A percentile compares a stretch with the other conserved stretches of the same genome.
Evolutionary conservation across 345 rosid genomes (phyloP).

Genomic region (Linum usitatissimum): DNA sequence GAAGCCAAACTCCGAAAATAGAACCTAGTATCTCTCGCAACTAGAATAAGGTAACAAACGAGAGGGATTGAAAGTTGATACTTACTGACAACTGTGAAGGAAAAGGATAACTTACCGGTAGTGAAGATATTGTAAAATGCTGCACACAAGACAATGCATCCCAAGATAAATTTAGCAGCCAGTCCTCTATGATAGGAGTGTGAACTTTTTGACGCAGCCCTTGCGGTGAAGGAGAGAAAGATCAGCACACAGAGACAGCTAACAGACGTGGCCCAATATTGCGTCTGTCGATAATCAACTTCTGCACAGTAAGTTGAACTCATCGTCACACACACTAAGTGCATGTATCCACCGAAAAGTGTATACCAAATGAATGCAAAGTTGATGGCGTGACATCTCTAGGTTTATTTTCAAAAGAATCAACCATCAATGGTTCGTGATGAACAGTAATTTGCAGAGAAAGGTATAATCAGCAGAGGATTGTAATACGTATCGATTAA

Average conservation of each 20-base stretch:
- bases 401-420: no score
- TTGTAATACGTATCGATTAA: no score
- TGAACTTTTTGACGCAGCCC: slow-evolving; percentile 15
- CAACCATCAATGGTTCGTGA: no score
- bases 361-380: not conserved
- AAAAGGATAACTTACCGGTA: slow-evolving; percentile 30
- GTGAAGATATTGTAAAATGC: slow-evolving; percentile 41
- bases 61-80: not conserved
- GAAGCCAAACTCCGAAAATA: not conserved
- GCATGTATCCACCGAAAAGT: not conserved
- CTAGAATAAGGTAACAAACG: not conserved
- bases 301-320: slow-evolving; percentile 26
- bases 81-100: not conserved
- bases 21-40: not conserved
- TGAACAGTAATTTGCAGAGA: no score
- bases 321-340: slow-evolving; percentile 1
- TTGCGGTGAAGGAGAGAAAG: slow-evolving; percentile 35
- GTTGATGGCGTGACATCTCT: not conserved
- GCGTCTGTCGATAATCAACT: slow-evolving; percentile 56
- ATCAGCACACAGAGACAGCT: slow-evolving; percentile 57
- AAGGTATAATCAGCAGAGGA: no score
- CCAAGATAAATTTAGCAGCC: slow-evolving; percentile 35
- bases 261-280: slow-evolving; percentile 65
- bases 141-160: slow-evolving; percentile 34
- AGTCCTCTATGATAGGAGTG: slow-evolving; percentile 18